These are phyloP conservation scores for Cnidoscolus chayamansa DNA, from an alignment of 441 rosid species.

Conservation along the genomic window DNA sequence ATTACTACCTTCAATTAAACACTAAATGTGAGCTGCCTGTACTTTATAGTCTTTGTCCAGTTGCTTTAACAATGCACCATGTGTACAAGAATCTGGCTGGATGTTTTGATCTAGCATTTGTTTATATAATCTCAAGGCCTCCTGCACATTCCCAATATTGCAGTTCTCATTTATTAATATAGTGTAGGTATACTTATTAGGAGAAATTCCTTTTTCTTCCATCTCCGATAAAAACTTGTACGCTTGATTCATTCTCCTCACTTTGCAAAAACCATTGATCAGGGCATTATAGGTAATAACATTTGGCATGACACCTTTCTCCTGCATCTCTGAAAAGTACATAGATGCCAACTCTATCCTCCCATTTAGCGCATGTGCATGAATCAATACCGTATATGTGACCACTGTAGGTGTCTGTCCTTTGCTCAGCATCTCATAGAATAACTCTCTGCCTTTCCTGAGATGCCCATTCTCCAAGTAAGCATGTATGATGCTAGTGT, in stretches of 20 bases:
- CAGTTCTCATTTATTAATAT: slow-evolving; percentile 58
- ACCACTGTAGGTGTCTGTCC: slow-evolving; percentile 54
- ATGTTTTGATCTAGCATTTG: slow-evolving; percentile 61
- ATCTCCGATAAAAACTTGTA: slow-evolving; percentile 47
- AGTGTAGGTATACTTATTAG: slow-evolving; percentile 70
- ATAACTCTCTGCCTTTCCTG: slow-evolving; percentile 48
- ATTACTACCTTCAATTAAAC: slow-evolving; percentile 37
- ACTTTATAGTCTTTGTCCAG: slow-evolving; percentile 45
- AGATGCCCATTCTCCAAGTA: slow-evolving; percentile 43
- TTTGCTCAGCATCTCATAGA: slow-evolving; percentile 48
- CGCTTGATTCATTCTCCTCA: slow-evolving; percentile 46
- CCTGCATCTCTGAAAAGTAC: slow-evolving; percentile 58
- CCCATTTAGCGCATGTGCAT: slow-evolving; percentile 55
- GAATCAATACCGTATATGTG: slow-evolving; percentile 68
- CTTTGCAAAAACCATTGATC: slow-evolving; percentile 60
- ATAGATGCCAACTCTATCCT: slow-evolving; percentile 47
- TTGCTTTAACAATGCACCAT: slow-evolving; percentile 50
- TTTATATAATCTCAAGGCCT: slow-evolving; percentile 56
- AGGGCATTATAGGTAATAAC: slow-evolving; percentile 71
- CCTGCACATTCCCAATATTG: slow-evolving; percentile 50
- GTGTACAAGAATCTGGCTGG: slow-evolving; percentile 55
- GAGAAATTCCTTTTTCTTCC: slow-evolving; percentile 51
- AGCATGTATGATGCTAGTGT: slow-evolving; percentile 59
- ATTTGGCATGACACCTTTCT: slow-evolving; percentile 51
- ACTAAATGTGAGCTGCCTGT: slow-evolving; percentile 48